These are phyloP conservation scores for Stevia rebaudiana DNA, from an alignment of 140 eudicot genomes.

Conservation along the genomic window DNA sequence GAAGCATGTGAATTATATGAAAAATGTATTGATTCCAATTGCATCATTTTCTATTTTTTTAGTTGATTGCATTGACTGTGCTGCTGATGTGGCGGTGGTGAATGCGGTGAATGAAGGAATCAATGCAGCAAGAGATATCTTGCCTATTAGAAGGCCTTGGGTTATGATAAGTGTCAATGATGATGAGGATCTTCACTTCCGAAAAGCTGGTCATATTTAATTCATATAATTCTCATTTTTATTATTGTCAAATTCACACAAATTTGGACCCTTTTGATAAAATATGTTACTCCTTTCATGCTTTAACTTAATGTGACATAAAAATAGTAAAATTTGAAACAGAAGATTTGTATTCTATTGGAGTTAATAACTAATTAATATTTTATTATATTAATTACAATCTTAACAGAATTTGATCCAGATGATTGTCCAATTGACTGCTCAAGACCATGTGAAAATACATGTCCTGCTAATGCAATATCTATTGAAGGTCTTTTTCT, in stretches of 20 bases:
- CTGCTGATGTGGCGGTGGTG: slow-evolving; percentile 88
- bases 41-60: slow-evolving; percentile 8
- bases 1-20: slow-evolving; percentile 1
- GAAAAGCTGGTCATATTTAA: slow-evolving; percentile 71
- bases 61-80: slow-evolving; percentile 98
- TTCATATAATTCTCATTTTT: neutral
- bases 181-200: slow-evolving; percentile 92
- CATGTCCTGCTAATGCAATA: slow-evolving; percentile 92
- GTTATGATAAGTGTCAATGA: slow-evolving; percentile 97
- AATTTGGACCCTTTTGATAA: neutral
- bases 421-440: slow-evolving; percentile 82
- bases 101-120: slow-evolving; percentile 90
- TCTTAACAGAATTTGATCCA: slow-evolving; percentile 73
- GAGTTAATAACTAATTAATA: neutral
- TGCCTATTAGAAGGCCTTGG: slow-evolving; percentile 87
- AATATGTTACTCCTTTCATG: neutral
- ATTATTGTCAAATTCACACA: neutral
- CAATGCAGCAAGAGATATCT: slow-evolving; percentile 53
- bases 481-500: slow-evolving; percentile 45
- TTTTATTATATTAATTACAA: neutral
- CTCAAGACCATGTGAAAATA: slow-evolving; percentile 77
- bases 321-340: neutral
- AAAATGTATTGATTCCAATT: slow-evolving; percentile 1
- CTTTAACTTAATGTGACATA: neutral
- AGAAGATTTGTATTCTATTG: neutral